Evolutionary conservation across 2,329 filamentous ascomycete species (phyloP).

Genomic region (Rachicladosporium sp.): DNA sequence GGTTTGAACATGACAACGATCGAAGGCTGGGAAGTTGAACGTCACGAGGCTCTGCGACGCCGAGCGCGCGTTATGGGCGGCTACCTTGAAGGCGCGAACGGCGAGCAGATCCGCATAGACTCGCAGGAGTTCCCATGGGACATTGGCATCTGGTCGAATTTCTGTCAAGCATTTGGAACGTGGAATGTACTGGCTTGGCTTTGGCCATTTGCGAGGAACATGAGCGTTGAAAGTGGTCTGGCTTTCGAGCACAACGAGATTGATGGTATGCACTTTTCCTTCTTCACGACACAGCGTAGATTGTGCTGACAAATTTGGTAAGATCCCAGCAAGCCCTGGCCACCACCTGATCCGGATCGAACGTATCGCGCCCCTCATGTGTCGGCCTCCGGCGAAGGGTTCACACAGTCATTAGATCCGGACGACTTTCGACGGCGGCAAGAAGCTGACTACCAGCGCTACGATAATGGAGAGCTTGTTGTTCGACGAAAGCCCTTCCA

Average conservation of each 20-base stretch:
- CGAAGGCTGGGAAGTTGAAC: constrained; percentile 57
- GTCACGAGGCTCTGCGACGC: constrained; percentile 33
- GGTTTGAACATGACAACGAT: constrained; percentile 66
- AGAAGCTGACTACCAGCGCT: constrained; percentile 36
- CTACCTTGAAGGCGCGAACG: constrained; percentile 44
- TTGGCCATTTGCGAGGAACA: constrained; percentile 49
- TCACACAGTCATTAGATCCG: constrained; percentile 31
- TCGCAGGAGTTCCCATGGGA: constrained; percentile 74
- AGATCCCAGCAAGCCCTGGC: constrained; percentile 31
- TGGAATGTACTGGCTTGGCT: constrained; percentile 56
- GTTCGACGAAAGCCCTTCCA: constrained; percentile 31
- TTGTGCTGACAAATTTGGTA: constrained; percentile 20
- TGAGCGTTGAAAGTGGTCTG: constrained; percentile 39
- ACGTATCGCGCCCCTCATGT: constrained; percentile 20
- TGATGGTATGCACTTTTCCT: constrained; percentile 39
- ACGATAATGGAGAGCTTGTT: constrained; percentile 19
- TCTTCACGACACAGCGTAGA: not conserved
- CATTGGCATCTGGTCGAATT: constrained; percentile 60
- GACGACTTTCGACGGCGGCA: constrained; percentile 44
- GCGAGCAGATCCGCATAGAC: constrained; percentile 41
- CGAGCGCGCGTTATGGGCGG: constrained; percentile 41
- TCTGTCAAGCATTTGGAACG: constrained; percentile 64
- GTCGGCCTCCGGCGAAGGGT: constrained; percentile 20
- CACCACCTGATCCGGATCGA: constrained; percentile 40
- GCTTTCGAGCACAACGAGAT: constrained; percentile 65